Base-by-base conservation (phyloP, 1,284 basidiomycete species). In the Rhodotorula mucilaginosa region DNA sequence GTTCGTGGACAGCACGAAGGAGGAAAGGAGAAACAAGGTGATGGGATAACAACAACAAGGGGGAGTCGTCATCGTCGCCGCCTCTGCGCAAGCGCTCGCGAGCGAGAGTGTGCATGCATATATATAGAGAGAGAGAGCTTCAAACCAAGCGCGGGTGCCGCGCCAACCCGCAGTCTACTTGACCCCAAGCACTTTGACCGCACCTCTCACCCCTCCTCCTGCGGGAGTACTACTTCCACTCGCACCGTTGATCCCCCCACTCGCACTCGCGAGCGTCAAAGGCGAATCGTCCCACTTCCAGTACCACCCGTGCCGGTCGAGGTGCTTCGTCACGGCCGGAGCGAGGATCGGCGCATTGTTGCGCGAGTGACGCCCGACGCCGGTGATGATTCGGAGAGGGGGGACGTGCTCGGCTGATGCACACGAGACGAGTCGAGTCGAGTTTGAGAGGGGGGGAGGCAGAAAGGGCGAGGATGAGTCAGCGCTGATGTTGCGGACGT, bases 361-460 rank as follows among this genome's bases (percentile, higher is more conserved):
- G n/a, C 73, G 75, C 58, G 79, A 80, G 66, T 82, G 81, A 23
- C 77, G 66, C 16, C 81, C 81, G 21, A 81, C 78, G 16, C 81
- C 81, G 19, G 81, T 82, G 46, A 82, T 74, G 65, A 82, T 81
- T 39, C 78, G 77, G 26, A 82, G 74, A 2, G 80, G 78, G 1
- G 76, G 57, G 8, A 64, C 68, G 15, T 68, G 47, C 31, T 44
- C 18, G 18, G 60, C 68, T 73, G 60, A 19, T 5, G 49, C 23
- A 16, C 8, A 29, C 19, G 44, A 2, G 52, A 21, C 34, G 34
- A 34, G 47, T n/a, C n/a, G 46, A n/a, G 15, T 26, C 0, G 52
- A 54, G 52, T 26, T 21, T 12, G 44, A 6, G 34, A 49, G 34
- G 21, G 39, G 15, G 21, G 46, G 52, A 3, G 59, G 21, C 10